A percentile compares a stretch with the other conserved stretches of the same genome.
These are phyloP conservation scores for Blastomyces silverae DNA, from an alignment of 2,329 filamentous ascomycete species.

Conservation along the genomic window DNA sequence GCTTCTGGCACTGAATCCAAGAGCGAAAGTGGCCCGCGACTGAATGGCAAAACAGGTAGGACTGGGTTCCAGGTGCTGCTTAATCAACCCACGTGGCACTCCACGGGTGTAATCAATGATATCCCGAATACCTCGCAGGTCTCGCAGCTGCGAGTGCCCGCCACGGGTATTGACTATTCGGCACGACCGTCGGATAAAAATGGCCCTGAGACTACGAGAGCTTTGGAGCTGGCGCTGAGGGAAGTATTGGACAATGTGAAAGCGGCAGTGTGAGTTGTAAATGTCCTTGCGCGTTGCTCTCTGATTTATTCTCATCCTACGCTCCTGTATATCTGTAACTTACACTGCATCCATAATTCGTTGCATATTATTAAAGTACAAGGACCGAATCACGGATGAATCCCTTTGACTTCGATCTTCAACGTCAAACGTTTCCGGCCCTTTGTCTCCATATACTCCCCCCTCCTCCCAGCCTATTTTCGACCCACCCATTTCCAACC, in stretches of 20 bases:
- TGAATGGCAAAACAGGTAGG: slow-evolving; percentile 32
- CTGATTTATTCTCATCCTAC: slow-evolving; percentile 1
- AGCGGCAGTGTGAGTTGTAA: slow-evolving; percentile 64
- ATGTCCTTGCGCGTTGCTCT: slow-evolving; percentile 4
- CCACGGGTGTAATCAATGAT: slow-evolving; percentile 71
- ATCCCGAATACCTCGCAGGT: slow-evolving; percentile 44
- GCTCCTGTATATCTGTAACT: slow-evolving; percentile 9
- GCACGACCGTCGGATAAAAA: slow-evolving; percentile 56
- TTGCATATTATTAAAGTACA: slow-evolving; percentile 32
- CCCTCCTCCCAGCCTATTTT: slow-evolving; percentile 73
- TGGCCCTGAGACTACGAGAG: slow-evolving; percentile 74
- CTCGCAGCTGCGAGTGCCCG: slow-evolving; percentile 22
- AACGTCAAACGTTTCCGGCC: slow-evolving; percentile 76
- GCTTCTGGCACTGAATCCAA: slow-evolving; percentile 15
- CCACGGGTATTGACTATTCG: slow-evolving; percentile 32
- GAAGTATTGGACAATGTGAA: slow-evolving; percentile 76
- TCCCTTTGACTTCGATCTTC: slow-evolving; percentile 73
- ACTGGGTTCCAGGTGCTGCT: slow-evolving; percentile 44
- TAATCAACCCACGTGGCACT: slow-evolving; percentile 64
- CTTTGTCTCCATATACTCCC: slow-evolving; percentile 75
- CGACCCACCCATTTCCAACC: slow-evolving; percentile 69
- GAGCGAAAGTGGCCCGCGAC: slow-evolving; percentile 24
- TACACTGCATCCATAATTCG: slow-evolving; percentile 15
- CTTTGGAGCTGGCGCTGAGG: slow-evolving; percentile 74
- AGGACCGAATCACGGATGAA: slow-evolving; percentile 38